Evolutionary conservation across 305 asterid species (phyloP).

Genomic region (Fraxinus dipetala): DNA sequence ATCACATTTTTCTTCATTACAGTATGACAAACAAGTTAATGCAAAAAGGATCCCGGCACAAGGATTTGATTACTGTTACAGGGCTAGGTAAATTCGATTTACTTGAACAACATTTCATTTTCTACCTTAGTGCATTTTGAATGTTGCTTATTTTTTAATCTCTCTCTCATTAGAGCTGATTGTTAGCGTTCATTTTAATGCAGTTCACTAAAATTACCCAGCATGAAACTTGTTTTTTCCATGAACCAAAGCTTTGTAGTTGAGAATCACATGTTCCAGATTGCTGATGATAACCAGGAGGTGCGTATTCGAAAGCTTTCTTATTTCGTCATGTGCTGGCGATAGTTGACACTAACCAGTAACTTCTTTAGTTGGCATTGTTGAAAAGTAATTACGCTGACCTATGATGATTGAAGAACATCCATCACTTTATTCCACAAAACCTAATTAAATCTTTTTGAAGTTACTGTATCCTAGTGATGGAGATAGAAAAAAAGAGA

Average conservation of each 20-base stretch:
- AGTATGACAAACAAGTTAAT: slow-evolving; percentile 58
- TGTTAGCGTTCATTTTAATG: slow-evolving; percentile 22
- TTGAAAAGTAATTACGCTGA: background rate
- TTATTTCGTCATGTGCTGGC: slow-evolving; percentile 17
- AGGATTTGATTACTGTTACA: slow-evolving; percentile 60
- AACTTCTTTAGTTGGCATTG: background rate
- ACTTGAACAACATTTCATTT: background rate
- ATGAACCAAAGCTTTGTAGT: slow-evolving; percentile 62
- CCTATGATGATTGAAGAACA: background rate
- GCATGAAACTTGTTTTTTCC: slow-evolving; percentile 49
- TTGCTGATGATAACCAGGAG: slow-evolving; percentile 36
- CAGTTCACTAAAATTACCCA: slow-evolving; percentile 37
- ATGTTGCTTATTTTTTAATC: slow-evolving; percentile 10
- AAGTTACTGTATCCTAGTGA: too few relatives aligned
- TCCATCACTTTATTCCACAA: background rate
- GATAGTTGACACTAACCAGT: background rate
- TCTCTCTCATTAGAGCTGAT: slow-evolving; percentile 24
- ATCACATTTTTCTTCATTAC: slow-evolving; percentile 17
- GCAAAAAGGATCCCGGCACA: slow-evolving; percentile 39
- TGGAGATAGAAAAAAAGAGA: too few relatives aligned
- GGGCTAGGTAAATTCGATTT: slow-evolving; percentile 48
- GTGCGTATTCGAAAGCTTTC: slow-evolving; percentile 30
- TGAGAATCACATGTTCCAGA: slow-evolving; percentile 49
- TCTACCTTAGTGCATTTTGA: background rate
- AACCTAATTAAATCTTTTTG: background rate